Evolutionary conservation across 1,139 yeast genomes (phyloP), one percentile per base, ranked within the genome.

Genomic region (Nadsonia commutata): DNA sequence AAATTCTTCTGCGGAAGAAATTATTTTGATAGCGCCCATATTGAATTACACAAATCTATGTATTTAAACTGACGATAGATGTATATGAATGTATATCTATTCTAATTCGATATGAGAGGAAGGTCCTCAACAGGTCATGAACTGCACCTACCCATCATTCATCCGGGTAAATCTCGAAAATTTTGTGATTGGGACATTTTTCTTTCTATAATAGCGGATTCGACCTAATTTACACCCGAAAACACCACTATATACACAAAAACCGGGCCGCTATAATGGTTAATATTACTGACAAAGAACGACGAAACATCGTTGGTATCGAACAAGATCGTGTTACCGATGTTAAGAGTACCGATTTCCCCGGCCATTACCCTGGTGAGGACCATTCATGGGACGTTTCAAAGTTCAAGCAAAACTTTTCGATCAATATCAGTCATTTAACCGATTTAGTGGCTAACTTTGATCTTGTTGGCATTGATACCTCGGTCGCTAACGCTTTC

Each of bases 401-500:
- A 48, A 78, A 74, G 56, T 88, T 90, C 67, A 80, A 79, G 58
- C 64, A 58, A 43, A 59, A 66, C 18, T 80, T 88, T 58, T 80
- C 83, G 51, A 73, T 90, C 49, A 67, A 79, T 46, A 78, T 90
- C 51, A 72, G 73, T 54, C 52, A 58, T 39, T 66, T 80, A 52
- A 72, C 76, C 27, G 85, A 77, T 47, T 71, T 83, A 59, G 74
- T 73, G 40, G 86, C 90, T 49, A 86, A 84, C 61, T 90, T 90
- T 56, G 98, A 90, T 61, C 69, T 93, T 51, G 67, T 83, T 47
- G 80, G 85, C 53, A 67, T 88, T 42, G 98, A 90, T 60, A 83
- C 97, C 2, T 83, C 97, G 13, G 70, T 90, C 46, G 90, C 97
- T 42, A 90, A 90, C 67, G 97, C 98, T 0, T 86, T 90, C 66